Base-by-base conservation (phyloP, 2,329 filamentous ascomycete species). In the Alternaria dauci region DNA sequence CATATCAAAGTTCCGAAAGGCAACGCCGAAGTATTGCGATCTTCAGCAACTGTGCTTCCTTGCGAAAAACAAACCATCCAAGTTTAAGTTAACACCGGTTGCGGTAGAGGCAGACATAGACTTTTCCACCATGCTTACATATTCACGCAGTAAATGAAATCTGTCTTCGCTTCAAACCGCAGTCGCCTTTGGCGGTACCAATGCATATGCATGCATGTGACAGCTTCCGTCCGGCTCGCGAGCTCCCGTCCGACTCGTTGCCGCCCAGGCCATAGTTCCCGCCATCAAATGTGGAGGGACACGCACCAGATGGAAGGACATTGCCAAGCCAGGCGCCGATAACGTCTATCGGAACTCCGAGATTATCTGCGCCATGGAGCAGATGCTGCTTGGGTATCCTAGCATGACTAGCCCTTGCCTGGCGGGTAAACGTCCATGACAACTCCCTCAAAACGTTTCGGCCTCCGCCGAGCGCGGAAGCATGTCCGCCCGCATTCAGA, bases 341-440 rank as follows among this genome's bases (percentile, higher is more conserved):
- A 60, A 56, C 52, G 56, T 52, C 60, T 59, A 32, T 34, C 52
- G 60, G 56, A 52, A 23, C 39, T 46, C 18, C 38, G 32, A 44
- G 34, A 52, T 59, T 43, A 32, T n/a, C 14, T 51, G 58, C 46
- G 46, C 52, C 46, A 57, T 50, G 8, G 14, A 34, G 14, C 30
- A 16, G 38, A 25, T 46, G 26, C 18, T 59, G 32, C 44, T 38
- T 55, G 50, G 25, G 5, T 41, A 32, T 48, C 38, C 52, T 36
- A 25, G 52, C 23, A 47, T 28, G 11, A 36, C n/a, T 8, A 50
- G 3, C 46, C 30, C 46, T 50, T 36, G 32, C 14, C 23, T 30
- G 16, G 20, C 23, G 20, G 34, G 20, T 36, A 38, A 23, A 5
- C 34, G 46, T 36, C 32, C 14, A 36, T 16, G 32, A 36, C 6